Percentiles rank a stretch among this genome's conserved stretches.
These are phyloP conservation scores for Candida coleopterorum DNA, from an alignment of 805 yeast species.

Conservation along the genomic window DNA sequence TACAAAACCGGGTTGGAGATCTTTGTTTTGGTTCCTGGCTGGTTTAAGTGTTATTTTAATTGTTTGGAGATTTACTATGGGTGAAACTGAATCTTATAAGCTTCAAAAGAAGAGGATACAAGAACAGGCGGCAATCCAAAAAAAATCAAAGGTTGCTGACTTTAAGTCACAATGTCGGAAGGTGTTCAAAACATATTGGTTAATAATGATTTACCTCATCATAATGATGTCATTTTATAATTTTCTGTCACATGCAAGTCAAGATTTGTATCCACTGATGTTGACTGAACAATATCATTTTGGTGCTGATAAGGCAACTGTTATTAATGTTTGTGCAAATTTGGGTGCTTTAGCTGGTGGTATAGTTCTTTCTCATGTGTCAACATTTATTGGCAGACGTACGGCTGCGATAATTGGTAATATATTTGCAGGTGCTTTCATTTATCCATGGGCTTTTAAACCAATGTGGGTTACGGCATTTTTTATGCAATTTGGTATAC, in stretches of 20 bases:
- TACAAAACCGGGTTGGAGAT: slow-evolving; percentile 57
- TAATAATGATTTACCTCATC: slow-evolving; percentile 26
- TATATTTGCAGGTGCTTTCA: slow-evolving; percentile 51
- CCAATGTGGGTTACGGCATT: slow-evolving; percentile 25
- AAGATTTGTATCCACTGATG: slow-evolving; percentile 67
- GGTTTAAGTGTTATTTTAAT: slow-evolving; percentile 59
- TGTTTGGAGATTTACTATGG: slow-evolving; percentile 51
- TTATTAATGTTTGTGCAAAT: slow-evolving; percentile 59
- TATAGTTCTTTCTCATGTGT: slow-evolving; percentile 51
- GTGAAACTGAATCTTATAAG: slow-evolving; percentile 55
- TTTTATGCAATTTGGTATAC: slow-evolving; percentile 60
- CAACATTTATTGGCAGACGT: slow-evolving; percentile 59
- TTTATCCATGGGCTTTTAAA: slow-evolving; percentile 56
- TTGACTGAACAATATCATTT: slow-evolving; percentile 48
- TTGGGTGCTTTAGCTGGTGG: slow-evolving; percentile 70
- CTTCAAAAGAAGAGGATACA: slow-evolving; percentile 12
- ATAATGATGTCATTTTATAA: slow-evolving; percentile 62
- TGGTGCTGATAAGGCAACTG: slow-evolving; percentile 46
- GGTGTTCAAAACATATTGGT: slow-evolving; percentile 24
- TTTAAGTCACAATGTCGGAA: slow-evolving; percentile 10
- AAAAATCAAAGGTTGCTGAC: slow-evolving; percentile 10
- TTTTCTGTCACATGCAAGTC: slow-evolving; percentile 71
- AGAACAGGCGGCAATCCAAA: slow-evolving; percentile 9
- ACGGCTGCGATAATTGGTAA: slow-evolving; percentile 48
- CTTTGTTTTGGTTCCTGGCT: slow-evolving; percentile 71